These are phyloP conservation scores for Emmonsia crescens DNA, from an alignment of 2,329 filamentous ascomycete species.

Conservation along the genomic window DNA sequence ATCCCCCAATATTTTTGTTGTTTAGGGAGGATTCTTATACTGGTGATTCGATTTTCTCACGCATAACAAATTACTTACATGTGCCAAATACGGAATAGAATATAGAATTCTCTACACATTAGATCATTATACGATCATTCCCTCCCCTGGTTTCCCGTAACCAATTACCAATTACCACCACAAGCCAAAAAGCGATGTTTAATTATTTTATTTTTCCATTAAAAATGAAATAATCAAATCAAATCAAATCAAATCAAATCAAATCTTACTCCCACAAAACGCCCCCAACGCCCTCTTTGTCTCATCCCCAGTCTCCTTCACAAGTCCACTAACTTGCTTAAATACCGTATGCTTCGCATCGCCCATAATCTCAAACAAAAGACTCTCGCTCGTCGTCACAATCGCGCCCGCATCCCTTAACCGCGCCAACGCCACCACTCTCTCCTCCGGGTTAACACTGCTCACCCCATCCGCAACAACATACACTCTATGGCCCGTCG, in stretches of 20 bases:
- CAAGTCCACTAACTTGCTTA: constrained; percentile 58
- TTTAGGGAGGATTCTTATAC: background rate
- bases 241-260: constrained; percentile 1
- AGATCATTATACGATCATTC: background rate
- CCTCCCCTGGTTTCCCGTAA: background rate
- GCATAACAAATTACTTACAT: background rate
- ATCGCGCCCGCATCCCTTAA: constrained; percentile 64
- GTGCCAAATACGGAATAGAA: background rate
- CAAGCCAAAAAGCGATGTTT: background rate
- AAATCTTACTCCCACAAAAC: constrained; percentile 49
- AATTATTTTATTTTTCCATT: too few species aligned
- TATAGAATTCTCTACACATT: background rate
- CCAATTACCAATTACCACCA: background rate
- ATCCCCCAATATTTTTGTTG: too few species aligned
- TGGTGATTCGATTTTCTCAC: background rate
- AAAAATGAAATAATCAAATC: background rate
- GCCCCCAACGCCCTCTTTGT: constrained; percentile 59
- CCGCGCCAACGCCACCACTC: constrained; percentile 65
- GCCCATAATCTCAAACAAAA: constrained; percentile 79
- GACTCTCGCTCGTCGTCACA: constrained; percentile 80
- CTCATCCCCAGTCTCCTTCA: constrained; percentile 63
- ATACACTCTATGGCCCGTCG: constrained; percentile 68
- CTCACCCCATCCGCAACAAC: constrained; percentile 82
- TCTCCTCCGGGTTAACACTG: constrained; percentile 73
- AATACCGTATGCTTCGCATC: constrained; percentile 65